Base-by-base conservation (phyloP, 331 rosid genomes). In the Malus hybrid region DNA sequence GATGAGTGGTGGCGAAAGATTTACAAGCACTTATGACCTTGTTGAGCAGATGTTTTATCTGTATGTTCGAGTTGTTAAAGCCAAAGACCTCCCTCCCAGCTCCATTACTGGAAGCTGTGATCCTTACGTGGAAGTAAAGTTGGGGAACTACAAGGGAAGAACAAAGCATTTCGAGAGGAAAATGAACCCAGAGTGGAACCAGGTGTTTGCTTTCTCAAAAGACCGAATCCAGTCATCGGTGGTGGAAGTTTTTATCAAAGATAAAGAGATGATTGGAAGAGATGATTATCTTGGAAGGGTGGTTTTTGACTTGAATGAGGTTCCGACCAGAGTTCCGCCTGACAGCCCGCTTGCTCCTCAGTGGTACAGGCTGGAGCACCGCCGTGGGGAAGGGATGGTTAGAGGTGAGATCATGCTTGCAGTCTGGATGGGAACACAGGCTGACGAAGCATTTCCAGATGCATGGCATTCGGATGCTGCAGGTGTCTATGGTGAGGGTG, bases 351-450 rank as follows among this genome's bases (percentile, higher is more conserved):
- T 94, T 73, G 98, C 98, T 66, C 96, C 98, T 28, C 97, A 86
- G 29, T 93, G 98, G 98, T 91, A 91, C 76, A 75, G 91, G 67
- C 82, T 91, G 52, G 98, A 91, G 69, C 90, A 88, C 76, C 76
- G 83, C 66, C 86, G 87, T 1, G 89, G 92, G 52, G 93, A 83
- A 2, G 96, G 94, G 33, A 91, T 76, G 63, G 89, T 91, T 5
- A 70, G 87, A 46, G 98, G 98, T 12, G 96, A 94, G 33, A 81
- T 94, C 73, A 94, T 94, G 98, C 82, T 94, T 46, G 96, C 95
- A 39, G 96, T 91, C 1, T 93, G 98, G 98, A 91, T 91, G 93
- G 98, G 98, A 65, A 93, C 97, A 58, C 98, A 93, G 65, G 97
- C 97, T 46, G 98, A 93, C 36, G 98, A 91, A 80, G 96, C 97